These are phyloP conservation scores for Boletus tomentosulus DNA, from an alignment of 768 basidiomycete genomes.

Conservation along the genomic window DNA sequence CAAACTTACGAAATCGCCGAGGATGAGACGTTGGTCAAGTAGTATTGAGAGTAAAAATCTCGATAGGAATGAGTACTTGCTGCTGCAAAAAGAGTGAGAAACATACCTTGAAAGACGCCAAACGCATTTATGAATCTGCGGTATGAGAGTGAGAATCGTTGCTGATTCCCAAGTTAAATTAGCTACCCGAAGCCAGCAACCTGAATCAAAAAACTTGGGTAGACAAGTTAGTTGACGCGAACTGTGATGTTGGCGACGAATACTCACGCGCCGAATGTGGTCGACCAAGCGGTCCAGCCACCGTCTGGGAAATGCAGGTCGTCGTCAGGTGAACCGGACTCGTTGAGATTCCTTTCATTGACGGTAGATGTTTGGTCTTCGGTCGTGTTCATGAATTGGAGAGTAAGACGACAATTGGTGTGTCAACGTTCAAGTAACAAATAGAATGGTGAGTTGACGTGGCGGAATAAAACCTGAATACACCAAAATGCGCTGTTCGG, in stretches of 20 bases:
- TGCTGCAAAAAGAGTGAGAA: neutral
- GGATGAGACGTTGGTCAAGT: slow-evolving; percentile 33
- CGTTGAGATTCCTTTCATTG: neutral
- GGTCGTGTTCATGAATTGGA: slow-evolving; percentile 4
- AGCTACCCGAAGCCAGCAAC: slow-evolving; percentile 36
- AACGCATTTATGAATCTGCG: slow-evolving; percentile 34
- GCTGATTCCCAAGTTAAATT: neutral
- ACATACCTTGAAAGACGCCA: slow-evolving; percentile 39
- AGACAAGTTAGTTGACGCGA: neutral
- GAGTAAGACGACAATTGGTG: neutral
- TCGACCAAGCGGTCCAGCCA: slow-evolving; percentile 23
- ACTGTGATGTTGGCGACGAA: neutral
- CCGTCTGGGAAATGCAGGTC: slow-evolving; percentile 20
- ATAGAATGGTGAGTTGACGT: neutral
- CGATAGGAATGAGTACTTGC: neutral
- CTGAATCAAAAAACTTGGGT: slow-evolving; percentile 33
- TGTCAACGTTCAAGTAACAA: neutral
- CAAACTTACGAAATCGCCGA: slow-evolving; percentile 35
- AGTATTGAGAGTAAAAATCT: slow-evolving; percentile 39
- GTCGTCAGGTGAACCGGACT: neutral
- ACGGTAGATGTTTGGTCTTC: neutral
- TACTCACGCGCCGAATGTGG: slow-evolving; percentile 23
- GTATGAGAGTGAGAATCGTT: neutral
- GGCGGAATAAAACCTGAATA: neutral
- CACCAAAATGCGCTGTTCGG: slow-evolving; percentile 1